phyloP scores from a whole-genome alignment of 345 rosid genomes.

The Linum tenue region DNA sequence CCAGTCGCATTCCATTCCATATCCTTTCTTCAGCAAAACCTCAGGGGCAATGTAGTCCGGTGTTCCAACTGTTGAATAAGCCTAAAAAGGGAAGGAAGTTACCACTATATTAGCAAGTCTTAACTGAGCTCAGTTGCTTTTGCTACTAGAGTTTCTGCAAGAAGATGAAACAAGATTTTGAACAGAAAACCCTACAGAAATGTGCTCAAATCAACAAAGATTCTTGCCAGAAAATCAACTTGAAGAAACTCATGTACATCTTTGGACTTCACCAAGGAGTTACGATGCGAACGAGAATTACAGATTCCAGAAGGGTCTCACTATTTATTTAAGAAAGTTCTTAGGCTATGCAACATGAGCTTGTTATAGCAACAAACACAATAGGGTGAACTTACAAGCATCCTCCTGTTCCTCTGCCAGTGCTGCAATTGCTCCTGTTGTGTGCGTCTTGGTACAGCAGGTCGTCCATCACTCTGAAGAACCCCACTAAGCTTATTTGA shows the following conservation, averaged over 20 bases:
- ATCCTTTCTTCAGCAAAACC: conserved; percentile 31
- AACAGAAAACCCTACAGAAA: not conserved
- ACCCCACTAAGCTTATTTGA: conserved; percentile 31
- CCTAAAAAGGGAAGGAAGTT: conserved; percentile 11
- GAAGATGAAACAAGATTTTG: not conserved
- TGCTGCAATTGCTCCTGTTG: conserved; percentile 62
- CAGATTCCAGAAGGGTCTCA: not conserved
- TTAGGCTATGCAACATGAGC: not conserved
- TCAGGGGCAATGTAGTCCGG: conserved; percentile 32
- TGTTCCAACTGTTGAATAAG: conserved; percentile 24
- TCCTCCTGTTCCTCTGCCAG: conserved; percentile 65
- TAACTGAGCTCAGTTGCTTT: conserved; percentile 9
- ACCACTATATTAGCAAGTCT: conserved; percentile 8
- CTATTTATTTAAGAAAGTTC: not conserved
- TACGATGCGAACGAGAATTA: not conserved
- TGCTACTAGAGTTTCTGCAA: not conserved
- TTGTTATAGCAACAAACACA: not conserved
- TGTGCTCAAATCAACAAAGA: not conserved
- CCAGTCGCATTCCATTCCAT: conserved; percentile 36
- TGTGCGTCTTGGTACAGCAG: conserved; percentile 47
- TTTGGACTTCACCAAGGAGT: not conserved
- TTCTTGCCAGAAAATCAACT: conserved; percentile 2
- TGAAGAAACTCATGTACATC: not conserved
- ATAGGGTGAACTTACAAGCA: conserved; percentile 34
- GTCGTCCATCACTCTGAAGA: conserved; percentile 39